Base-by-base conservation (phyloP, 2,329 filamentous ascomycete species). In the Trichoderma sp. region DNA sequence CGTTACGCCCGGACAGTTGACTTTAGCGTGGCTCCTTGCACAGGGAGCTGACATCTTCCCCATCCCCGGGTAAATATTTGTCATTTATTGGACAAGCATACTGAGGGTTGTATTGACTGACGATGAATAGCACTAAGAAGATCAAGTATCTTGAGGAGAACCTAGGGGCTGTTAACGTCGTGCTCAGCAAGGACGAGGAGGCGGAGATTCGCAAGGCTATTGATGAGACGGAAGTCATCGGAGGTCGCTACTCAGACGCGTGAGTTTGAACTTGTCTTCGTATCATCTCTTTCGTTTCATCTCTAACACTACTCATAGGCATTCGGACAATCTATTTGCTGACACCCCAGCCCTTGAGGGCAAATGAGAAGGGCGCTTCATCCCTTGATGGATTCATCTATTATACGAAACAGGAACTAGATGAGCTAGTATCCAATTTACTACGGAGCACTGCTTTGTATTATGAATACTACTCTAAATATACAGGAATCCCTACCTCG, bases 21-120 rank as follows among this genome's bases (percentile, higher is more conserved):
- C 86, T 1, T 78, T 91, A 32, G 88, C 88, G 0, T 91, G 89
- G 88, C 71, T 91, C 67, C 72, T 89, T 70, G 83, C 83, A 4
- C 87, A 90, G 72, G 86, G 86, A 0, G 80, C 84, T 2, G 85
- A 89, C 71, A 80, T 90, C 59, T 84, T 88, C 72, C 86, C 89
- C 0, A 90, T 85, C 60, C 84, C 82, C 0, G 84, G 83, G 2
- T 64, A 29, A 48, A 25, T 4, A 54, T 42, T 42, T 10, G n/a
- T 63, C 22, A 39, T 52, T 17, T 15, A 9, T n/a, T 53, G 13
- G 6, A 29, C 19, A 15, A 17, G 12, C 32, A n/a, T 5, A 5
- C 5, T n/a, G 5, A 12, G 2, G 22, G 9, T 22, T 12, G 5
- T 22, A 42, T 42, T 9, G 9, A 25, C 60, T 64, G 19, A 64